These are phyloP conservation scores for Dillenia suffruticosa DNA, from an alignment of 164 flowering plant genomes.

Conservation along the genomic window DNA sequence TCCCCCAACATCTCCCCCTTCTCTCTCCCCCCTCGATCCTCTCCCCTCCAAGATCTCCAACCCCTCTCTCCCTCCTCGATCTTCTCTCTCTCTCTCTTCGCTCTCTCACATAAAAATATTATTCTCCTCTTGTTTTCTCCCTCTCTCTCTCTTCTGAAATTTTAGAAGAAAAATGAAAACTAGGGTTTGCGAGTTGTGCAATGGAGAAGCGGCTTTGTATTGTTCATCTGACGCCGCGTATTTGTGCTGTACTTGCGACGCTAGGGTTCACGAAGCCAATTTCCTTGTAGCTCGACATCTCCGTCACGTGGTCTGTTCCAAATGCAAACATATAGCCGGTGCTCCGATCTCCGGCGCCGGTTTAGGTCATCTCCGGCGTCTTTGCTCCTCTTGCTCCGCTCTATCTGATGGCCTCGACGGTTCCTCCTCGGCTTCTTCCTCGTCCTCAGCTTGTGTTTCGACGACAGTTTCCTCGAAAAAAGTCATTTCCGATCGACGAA, in stretches of 20 bases:
- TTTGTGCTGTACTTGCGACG: conserved; percentile 46
- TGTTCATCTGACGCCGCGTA: conserved; percentile 49
- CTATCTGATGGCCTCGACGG: conserved; percentile 3
- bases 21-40: neutral
- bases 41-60: neutral
- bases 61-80: neutral
- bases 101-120: neutral
- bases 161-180: conserved; percentile 10
- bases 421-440: conserved; percentile 2
- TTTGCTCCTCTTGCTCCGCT: conserved; percentile 15
- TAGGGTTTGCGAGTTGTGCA: conserved; percentile 44
- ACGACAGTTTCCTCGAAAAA: conserved; percentile 20
- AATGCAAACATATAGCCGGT: conserved; percentile 24
- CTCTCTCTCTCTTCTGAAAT: neutral
- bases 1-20: neutral
- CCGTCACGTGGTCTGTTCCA: conserved; percentile 31
- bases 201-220: conserved; percentile 27
- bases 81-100: neutral
- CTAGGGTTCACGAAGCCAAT: conserved; percentile 48
- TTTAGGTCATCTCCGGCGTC: neutral
- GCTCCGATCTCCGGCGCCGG: conserved; percentile 10
- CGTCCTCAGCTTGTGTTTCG: conserved; percentile 27
- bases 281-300: conserved; percentile 56
- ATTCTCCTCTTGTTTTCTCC: neutral
- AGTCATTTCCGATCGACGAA: neutral